Percentiles rank a stretch among this genome's conserved stretches.
phyloP scores from a whole-genome alignment of 345 rosid species.

The Citrus unshiu region DNA sequence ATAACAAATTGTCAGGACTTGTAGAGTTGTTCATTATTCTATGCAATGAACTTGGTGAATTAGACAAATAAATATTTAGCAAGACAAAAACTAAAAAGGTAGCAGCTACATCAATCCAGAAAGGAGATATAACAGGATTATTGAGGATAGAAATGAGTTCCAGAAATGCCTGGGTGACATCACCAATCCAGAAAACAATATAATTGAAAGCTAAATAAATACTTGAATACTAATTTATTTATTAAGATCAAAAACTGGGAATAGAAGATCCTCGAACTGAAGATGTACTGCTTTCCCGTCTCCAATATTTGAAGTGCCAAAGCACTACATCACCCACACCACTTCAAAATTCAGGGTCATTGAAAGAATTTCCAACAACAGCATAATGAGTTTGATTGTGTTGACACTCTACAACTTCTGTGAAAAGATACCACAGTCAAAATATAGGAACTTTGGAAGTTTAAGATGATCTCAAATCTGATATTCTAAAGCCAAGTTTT shows the following conservation, averaged over 20 bases:
- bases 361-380: background rate
- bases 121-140: background rate
- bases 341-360: background rate
- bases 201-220: background rate
- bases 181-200: background rate
- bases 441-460: background rate
- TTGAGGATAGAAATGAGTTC: too few species aligned
- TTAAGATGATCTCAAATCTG: background rate
- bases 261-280: background rate
- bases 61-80: background rate
- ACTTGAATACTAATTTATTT: background rate
- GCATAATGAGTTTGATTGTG: background rate
- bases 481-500: background rate
- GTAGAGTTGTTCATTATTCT: background rate
- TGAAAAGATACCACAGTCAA: background rate
- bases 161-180: background rate
- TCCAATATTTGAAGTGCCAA: background rate
- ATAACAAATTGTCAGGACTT: background rate
- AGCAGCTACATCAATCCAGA: background rate
- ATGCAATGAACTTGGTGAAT: background rate
- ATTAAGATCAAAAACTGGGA: background rate
- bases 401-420: background rate
- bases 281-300: background rate
- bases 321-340: background rate
- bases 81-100: background rate